Percentiles rank a stretch among this genome's conserved stretches.
Conservation (phyloP, 2,329 filamentous ascomycete genomes). For the Spiromastix sp. region DNA sequence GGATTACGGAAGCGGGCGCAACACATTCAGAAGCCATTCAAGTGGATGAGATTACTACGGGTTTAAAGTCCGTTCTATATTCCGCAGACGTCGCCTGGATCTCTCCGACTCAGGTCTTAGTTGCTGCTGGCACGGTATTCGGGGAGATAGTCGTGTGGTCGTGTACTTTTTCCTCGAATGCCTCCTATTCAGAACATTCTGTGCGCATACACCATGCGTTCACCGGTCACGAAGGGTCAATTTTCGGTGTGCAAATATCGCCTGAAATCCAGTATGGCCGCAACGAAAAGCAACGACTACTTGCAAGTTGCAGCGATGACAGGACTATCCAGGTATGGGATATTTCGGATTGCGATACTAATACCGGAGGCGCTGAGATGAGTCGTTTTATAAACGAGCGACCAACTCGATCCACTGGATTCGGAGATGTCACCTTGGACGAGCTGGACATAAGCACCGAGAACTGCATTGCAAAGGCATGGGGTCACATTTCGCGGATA, state of each 20-base stretch:
- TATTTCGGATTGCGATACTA: slow-evolving; percentile 47
- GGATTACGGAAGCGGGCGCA: slow-evolving; percentile 12
- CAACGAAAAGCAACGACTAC: slow-evolving; percentile 43
- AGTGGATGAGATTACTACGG: slow-evolving; percentile 35
- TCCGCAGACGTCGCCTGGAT: slow-evolving; percentile 65
- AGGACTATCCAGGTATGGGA: slow-evolving; percentile 84
- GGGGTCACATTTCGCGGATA: slow-evolving; percentile 82
- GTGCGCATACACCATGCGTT: slow-evolving; percentile 46
- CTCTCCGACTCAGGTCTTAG: slow-evolving; percentile 49
- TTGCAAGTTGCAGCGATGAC: slow-evolving; percentile 92
- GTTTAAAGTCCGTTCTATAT: slow-evolving; percentile 72
- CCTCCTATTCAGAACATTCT: slow-evolving; percentile 12
- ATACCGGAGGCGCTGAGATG: slow-evolving; percentile 17
- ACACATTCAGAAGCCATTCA: slow-evolving; percentile 18
- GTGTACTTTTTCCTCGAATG: slow-evolving; percentile 35
- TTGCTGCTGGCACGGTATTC: slow-evolving; percentile 86
- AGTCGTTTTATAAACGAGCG: neutral
- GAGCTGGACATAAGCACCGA: slow-evolving; percentile 25
- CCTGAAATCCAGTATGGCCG: slow-evolving; percentile 34
- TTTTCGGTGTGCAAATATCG: slow-evolving; percentile 82
- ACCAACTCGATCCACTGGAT: slow-evolving; percentile 42
- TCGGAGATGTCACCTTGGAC: slow-evolving; percentile 36
- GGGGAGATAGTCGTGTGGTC: slow-evolving; percentile 90
- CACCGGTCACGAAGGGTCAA: slow-evolving; percentile 74
- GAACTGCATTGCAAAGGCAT: slow-evolving; percentile 57